Percentiles rank a stretch among this genome's conserved stretches.
These are phyloP conservation scores for Ceriops zippeliana DNA, from an alignment of 345 rosid species.

Conservation along the genomic window DNA sequence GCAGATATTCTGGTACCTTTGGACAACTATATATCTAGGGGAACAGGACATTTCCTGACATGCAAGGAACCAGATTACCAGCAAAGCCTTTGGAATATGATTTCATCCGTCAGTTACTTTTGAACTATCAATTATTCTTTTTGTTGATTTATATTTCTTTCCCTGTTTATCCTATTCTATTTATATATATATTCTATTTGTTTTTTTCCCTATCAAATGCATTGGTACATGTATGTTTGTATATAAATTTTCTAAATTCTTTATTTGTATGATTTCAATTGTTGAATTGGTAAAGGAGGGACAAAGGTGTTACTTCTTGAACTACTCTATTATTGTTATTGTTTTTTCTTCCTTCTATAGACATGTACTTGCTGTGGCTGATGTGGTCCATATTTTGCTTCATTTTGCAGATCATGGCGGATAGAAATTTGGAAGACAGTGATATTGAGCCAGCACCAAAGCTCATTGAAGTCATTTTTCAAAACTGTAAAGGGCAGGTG, in stretches of 20 bases:
- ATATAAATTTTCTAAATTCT: no score
- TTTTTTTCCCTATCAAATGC: no score
- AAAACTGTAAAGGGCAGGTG: conserved; percentile 96
- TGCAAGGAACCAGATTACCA: conserved; percentile 96
- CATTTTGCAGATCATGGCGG: conserved; percentile 66
- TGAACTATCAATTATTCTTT: not conserved
- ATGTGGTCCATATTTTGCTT: conserved; percentile 3
- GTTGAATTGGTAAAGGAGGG: not conserved
- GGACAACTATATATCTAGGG: conserved; percentile 95
- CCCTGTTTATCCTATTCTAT: no score
- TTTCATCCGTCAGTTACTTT: conserved; percentile 69
- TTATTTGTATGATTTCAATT: not conserved
- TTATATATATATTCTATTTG: no score
- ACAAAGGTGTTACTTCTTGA: no score
- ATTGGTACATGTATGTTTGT: no score
- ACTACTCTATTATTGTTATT: no score
- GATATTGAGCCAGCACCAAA: conserved; percentile 97
- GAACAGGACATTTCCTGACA: conserved; percentile 78
- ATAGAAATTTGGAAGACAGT: conserved; percentile 78
- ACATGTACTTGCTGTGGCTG: not conserved
- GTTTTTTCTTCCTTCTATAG: no score
- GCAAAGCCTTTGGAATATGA: conserved; percentile 90
- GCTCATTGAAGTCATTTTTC: conserved; percentile 93
- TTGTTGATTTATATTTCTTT: not conserved
- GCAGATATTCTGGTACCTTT: conserved; percentile 94